Base-by-base conservation (phyloP, 2,329 filamentous ascomycete genomes). In the Aplosporella prunicola region DNA sequence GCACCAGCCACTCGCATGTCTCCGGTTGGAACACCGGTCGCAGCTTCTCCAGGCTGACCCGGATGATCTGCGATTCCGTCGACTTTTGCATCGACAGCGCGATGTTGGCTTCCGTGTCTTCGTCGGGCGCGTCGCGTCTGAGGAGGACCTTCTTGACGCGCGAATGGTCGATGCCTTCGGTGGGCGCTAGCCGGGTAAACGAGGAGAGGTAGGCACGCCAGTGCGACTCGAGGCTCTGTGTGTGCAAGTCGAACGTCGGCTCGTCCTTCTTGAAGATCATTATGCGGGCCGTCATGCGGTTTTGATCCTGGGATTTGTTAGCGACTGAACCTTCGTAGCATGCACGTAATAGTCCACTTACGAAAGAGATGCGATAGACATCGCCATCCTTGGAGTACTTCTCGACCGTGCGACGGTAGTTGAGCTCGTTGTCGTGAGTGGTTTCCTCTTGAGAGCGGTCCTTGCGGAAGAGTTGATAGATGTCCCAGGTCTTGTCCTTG, bases 201-300 rank as follows among this genome's bases (percentile, higher is more conserved):
- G 88, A 87, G 13, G 89, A 88, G 40, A 94, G 85, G 57, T 98
- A 98, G 64, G 93, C 93, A 50, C 89, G 84, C 91, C 91, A 98
- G 25, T 78, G 67, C 44, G 71, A 70, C 46, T 77, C 71, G 4
- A 67, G 61, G 35, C 68, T 71, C 16, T 78, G 72, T 44, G 86
- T 79, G 40, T 80, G 80, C 34, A 79, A 75, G 53, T 91, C 82
- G 67, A 94, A 69, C 0, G 75, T 78, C 1, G 69, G 80, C 48
- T 94, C 86, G 47, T 93, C 85, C 52, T 81, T 80, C 49, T 91
- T 87, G 57, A 94, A 86, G 0, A 93, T 82, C 26, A 85, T 84
- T 9, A 93, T 71, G 1, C 76, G 79, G 22, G 82, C 78, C 53
- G 82, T 76, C 42, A 71, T 72, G n/a, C 85, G 83, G 42, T 77